Evolutionary conservation across 1,284 basidiomycete genomes (phyloP), one percentile per base, ranked within the genome.

Genomic region (Trichosporon coremiiforme): DNA sequence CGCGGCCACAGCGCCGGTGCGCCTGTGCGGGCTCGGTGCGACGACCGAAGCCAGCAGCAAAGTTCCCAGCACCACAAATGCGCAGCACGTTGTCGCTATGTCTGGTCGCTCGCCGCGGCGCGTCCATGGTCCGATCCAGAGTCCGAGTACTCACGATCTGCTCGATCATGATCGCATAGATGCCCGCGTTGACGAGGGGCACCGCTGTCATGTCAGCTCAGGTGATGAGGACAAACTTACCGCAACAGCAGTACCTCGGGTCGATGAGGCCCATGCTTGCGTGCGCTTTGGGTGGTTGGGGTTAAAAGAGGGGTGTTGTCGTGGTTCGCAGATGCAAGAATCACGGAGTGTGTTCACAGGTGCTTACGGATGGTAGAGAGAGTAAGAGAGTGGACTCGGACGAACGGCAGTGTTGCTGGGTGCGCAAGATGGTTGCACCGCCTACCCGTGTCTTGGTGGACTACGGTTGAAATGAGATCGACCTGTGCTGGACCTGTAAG

Each of bases 181-280:
- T 91, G 41, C 94, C 94, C 71, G 89, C 87, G 84, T 96, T 95
- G 72, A 93, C 86, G 66, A 93, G 84, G 4, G 93, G 93, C 73
- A 95, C 90, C 65, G 93, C 93, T 84, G 60, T 0, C 65, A 67
- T 15, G 69, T 70, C 65, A 60, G 33, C 1, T n/a, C 7, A 9
- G 6, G 9, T 6, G 4, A 25, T 2, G 25, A 25, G 25, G 22
- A 41, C 29, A 7, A 29, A 77, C 81, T 53, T 64, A 82, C 81
- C 81, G 71, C 78, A 81, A 71, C 82, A 83, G 72, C 82, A 83
- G 72, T 79, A 83, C 67, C 76, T 72, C 20, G 82, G 82, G 70
- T 80, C 80, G 62, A 82, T 80, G 57, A 74, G 73, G 45, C 62
- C 29, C 41, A 45, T 67, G 25, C 36, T 66, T 65, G 20, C 31